Evolutionary conservation across 805 yeast genomes (phyloP).

Genomic region (Candida silvatica): DNA sequence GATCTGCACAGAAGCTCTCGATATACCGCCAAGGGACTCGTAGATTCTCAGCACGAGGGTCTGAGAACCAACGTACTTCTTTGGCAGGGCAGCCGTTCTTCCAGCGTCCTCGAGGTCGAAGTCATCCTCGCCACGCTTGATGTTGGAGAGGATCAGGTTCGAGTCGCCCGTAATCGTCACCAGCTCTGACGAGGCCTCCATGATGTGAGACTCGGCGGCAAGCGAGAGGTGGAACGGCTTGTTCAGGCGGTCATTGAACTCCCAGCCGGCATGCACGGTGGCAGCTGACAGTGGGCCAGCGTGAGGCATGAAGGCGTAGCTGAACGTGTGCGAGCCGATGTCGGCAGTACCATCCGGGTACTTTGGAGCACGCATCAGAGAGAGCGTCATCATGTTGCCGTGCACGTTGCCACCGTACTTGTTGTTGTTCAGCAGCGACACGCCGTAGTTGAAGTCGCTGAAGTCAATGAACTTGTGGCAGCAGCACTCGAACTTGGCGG

Average conservation of each 20-base stretch:
- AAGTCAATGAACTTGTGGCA: slow-evolving; percentile 91
- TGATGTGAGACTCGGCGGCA: neutral
- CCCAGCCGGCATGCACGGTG: slow-evolving; percentile 68
- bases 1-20: slow-evolving; percentile 42
- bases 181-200: slow-evolving; percentile 7
- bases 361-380: slow-evolving; percentile 83
- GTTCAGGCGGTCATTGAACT: slow-evolving; percentile 53
- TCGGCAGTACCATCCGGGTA: slow-evolving; percentile 94
- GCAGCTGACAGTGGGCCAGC: slow-evolving; percentile 51
- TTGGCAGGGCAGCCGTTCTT: slow-evolving; percentile 31
- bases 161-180: slow-evolving; percentile 36
- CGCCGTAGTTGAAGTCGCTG: slow-evolving; percentile 83
- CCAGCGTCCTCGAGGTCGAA: slow-evolving; percentile 34
- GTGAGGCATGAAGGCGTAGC: slow-evolving; percentile 83
- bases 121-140: slow-evolving; percentile 89
- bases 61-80: slow-evolving; percentile 34
- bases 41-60: slow-evolving; percentile 68
- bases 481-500: slow-evolving; percentile 93
- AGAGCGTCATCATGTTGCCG: slow-evolving; percentile 85
- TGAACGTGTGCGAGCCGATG: slow-evolving; percentile 80
- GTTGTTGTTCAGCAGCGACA: slow-evolving; percentile 70
- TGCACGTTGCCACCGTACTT: slow-evolving; percentile 92
- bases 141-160: slow-evolving; percentile 59
- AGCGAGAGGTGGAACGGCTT: neutral
- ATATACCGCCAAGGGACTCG: slow-evolving; percentile 80